Evolutionary conservation across 2,329 filamentous ascomycete species (phyloP), one percentile per base, ranked within the genome.

Genomic region (Cladosporium sphaerospermum): DNA sequence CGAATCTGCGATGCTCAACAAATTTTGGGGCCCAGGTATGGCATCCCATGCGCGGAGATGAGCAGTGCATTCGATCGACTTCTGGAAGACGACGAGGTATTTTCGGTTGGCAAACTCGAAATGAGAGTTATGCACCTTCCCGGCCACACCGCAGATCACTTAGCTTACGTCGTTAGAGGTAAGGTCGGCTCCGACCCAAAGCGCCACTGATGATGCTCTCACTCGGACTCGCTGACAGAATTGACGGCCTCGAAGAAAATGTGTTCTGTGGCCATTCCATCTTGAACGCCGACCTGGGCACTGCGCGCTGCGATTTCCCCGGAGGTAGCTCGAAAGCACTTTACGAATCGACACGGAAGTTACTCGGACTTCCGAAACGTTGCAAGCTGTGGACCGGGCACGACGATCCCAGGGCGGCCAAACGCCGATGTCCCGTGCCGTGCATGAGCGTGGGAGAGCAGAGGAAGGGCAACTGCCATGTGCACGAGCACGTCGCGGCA

Each of bases 131-230:
- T 84, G 0, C 76, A 83, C 57, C 73, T 85, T 0, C 80, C 81
- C 0, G 81, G 81, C 0, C 80, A 84, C 57, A 83, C 80, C 0
- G 79, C 80, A 0, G 81, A 84, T 57, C 80, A 84, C 52, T 60
- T 82, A 11, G 82, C 80, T 0, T 85, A 85, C 55, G 64, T 68
- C 32, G 75, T 84, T 46, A 78, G 77, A 44, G 65, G 9, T 34
- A 7, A 11, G 32, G 7, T 7, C 32, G 7, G 11, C 32, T 34
- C 7, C 7, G 11, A 34, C 11, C n/a, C n/a, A n/a, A n/a, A n/a
- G n/a, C n/a, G n/a, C n/a, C n/a, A n/a, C 11, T 34, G 32, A 34
- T 34, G 7, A 34, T 7, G 11, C 32, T 7, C 32, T 7, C 7
- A 11, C 7, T 7, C 32, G 32, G 32, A 11, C 11, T 34, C 6